Percentiles rank a stretch among this genome's conserved stretches.
phyloP scores from a whole-genome alignment of 2,329 filamentous ascomycete species.

The Exserohilum turcica region DNA sequence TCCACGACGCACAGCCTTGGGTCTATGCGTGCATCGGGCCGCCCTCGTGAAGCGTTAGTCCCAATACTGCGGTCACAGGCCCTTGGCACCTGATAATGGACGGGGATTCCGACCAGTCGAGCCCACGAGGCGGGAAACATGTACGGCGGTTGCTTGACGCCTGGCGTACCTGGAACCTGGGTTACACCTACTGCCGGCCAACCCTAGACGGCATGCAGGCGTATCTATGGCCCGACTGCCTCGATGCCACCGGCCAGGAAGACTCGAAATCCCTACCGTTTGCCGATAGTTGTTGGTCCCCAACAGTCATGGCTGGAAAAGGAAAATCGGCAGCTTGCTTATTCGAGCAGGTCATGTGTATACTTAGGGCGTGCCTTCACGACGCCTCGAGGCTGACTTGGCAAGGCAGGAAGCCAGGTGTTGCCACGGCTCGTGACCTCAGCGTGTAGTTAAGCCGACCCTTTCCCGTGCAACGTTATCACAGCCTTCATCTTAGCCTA shows the following conservation, averaged over 20 bases:
- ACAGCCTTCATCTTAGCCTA: constrained; percentile 3
- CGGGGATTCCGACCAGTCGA: not conserved
- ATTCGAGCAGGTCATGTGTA: not conserved
- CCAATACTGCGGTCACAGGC: not conserved
- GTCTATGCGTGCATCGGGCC: not conserved
- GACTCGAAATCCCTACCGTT: not conserved
- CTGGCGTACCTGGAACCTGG: not conserved
- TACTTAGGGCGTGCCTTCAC: not conserved
- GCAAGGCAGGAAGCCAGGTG: not conserved
- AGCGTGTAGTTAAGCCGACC: constrained; percentile 5
- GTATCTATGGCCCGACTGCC: not conserved
- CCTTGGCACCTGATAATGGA: not conserved
- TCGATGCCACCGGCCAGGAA: not conserved
- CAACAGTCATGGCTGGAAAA: not conserved
- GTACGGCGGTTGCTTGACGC: not conserved
- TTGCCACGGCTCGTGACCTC: not conserved
- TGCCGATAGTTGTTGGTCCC: not conserved
- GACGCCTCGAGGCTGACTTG: not conserved
- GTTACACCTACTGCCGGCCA: not conserved
- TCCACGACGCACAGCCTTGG: not conserved
- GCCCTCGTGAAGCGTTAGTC: not conserved
- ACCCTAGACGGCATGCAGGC: constrained; percentile 1
- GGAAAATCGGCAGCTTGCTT: not conserved
- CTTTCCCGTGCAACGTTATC: constrained; percentile 4
- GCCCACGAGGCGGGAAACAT: not conserved